Conservation (phyloP, 768 basidiomycete species). For the Russula virescens region DNA sequence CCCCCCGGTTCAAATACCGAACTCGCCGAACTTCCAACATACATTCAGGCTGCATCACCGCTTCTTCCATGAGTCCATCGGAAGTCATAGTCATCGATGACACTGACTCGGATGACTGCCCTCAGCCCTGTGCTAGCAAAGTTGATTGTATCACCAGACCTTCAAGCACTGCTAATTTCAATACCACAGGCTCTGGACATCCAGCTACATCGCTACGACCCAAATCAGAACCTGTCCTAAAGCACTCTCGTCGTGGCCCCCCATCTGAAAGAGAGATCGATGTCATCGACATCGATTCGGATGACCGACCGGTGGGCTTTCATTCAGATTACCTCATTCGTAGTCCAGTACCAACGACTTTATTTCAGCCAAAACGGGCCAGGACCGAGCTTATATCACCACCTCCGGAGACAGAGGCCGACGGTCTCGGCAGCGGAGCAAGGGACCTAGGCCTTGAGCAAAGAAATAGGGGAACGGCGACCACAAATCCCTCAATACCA, state of each 20-base stretch:
- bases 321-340: not conserved
- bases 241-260: too few relatives aligned
- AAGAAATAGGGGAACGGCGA: not conserved
- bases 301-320: not conserved
- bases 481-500: not conserved
- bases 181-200: not conserved
- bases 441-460: too few relatives aligned
- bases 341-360: not conserved
- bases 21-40: too few relatives aligned
- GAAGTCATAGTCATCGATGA: constrained; percentile 4
- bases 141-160: not conserved
- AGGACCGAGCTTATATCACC: not conserved
- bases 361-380: constrained; percentile 5
- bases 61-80: not conserved
- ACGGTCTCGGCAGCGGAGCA: not conserved
- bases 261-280: not conserved
- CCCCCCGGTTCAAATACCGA: too few relatives aligned
- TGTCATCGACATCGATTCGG: not conserved
- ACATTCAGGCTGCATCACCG: not conserved
- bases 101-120: constrained; percentile 5
- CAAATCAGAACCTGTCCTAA: not conserved
- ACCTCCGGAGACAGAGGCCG: too few relatives aligned
- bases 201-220: not conserved
- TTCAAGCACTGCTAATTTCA: not conserved
- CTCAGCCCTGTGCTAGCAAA: not conserved